A percentile compares a stretch with the other conserved stretches of the same genome.
phyloP scores from a whole-genome alignment of 257 asterid genomes.

The Ilex asprella region DNA sequence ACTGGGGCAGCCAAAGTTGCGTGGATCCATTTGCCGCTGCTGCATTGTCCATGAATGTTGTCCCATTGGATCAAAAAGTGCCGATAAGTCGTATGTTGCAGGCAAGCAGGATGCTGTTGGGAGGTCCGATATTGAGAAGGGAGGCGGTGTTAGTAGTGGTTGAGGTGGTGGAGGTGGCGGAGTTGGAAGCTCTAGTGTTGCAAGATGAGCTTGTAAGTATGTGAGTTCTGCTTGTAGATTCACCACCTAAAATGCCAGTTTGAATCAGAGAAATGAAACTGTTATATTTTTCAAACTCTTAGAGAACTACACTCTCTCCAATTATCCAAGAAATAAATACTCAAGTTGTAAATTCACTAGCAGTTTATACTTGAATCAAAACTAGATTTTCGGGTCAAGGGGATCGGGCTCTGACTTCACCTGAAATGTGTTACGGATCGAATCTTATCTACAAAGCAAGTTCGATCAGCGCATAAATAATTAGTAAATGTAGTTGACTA shows the following conservation, averaged over 20 bases:
- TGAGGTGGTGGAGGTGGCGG: constrained; percentile 2
- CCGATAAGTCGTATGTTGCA: not conserved
- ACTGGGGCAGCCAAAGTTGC: constrained; percentile 1
- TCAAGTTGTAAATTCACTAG: too few species aligned
- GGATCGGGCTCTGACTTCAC: too few species aligned
- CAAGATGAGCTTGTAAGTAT: constrained; percentile 3
- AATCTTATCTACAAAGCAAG: too few species aligned
- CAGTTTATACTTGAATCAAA: too few species aligned
- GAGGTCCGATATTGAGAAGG: constrained; percentile 1
- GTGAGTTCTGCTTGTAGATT: constrained; percentile 6
- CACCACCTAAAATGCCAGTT: not conserved
- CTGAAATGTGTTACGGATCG: too few species aligned
- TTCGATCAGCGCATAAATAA: too few species aligned
- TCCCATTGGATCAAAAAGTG: not conserved
- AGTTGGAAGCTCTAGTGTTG: not conserved
- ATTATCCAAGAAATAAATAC: too few species aligned
- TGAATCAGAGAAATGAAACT: too few species aligned
- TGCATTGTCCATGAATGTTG: not conserved
- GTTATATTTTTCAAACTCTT: too few species aligned
- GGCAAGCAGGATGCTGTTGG: not conserved
- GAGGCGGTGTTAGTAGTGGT: not conserved
- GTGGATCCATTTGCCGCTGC: not conserved
- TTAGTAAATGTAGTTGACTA: too few species aligned
- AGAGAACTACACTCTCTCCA: too few species aligned
- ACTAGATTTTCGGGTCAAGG: too few species aligned